Percentiles rank a stretch among this genome's conserved stretches.
Conservation (phyloP, 2,329 filamentous ascomycete species). For the Teratosphaeria gauchensis region DNA sequence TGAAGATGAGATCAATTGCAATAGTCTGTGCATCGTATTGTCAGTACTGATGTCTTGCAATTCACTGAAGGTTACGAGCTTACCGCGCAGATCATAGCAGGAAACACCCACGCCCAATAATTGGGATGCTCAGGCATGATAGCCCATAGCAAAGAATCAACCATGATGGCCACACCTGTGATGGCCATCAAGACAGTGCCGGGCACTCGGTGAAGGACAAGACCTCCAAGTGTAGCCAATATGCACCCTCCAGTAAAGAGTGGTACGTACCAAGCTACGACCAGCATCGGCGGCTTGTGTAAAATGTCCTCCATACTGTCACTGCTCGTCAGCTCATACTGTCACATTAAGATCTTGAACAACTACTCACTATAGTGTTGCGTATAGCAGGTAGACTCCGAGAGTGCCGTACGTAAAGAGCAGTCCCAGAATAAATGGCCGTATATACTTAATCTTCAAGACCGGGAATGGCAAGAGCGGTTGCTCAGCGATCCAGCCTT, state of each 20-base stretch:
- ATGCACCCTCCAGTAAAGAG: constrained; percentile 59
- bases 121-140: constrained; percentile 45
- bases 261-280: constrained; percentile 60
- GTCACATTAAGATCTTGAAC: neutral
- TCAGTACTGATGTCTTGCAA: neutral
- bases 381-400: constrained; percentile 60
- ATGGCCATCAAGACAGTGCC: constrained; percentile 55
- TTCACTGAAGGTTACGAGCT: neutral
- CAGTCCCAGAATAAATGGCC: constrained; percentile 49
- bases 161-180: constrained; percentile 50
- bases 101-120: constrained; percentile 69
- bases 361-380: constrained; percentile 53
- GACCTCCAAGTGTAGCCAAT: constrained; percentile 52
- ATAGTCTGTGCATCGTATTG: constrained; percentile 41
- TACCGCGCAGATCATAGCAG: constrained; percentile 52
- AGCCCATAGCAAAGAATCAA: constrained; percentile 53
- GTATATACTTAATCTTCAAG: constrained; percentile 62
- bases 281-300: constrained; percentile 48
- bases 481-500: constrained; percentile 58
- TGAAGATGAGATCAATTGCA: constrained; percentile 67
- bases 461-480: constrained; percentile 62
- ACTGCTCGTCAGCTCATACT: neutral
- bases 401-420: constrained; percentile 60
- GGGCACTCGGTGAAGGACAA: constrained; percentile 57
- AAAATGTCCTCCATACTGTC: constrained; percentile 52